phyloP scores from a whole-genome alignment of 495 filamentous ascomycete genomes.

The Aspergillus campestris region DNA sequence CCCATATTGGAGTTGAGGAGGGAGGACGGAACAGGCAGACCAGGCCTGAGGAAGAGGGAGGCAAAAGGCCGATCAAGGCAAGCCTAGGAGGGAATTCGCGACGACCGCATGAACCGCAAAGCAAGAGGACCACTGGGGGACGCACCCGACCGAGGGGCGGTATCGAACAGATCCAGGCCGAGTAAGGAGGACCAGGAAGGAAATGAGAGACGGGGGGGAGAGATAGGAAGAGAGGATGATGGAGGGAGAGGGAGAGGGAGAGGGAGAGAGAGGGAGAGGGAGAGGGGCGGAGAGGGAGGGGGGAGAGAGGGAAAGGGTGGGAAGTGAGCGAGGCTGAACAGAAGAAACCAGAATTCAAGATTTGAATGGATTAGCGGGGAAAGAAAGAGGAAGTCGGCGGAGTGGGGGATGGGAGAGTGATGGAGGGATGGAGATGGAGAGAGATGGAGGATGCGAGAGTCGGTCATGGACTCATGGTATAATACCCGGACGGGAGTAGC shows the following conservation, averaged over 20 bases:
- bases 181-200: not conserved
- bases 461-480: no score
- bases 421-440: slow-evolving; percentile 10
- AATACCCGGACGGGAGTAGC: no score
- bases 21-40: slow-evolving; percentile 16
- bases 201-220: slow-evolving; percentile 6
- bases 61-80: slow-evolving; percentile 35
- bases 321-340: not conserved
- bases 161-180: not conserved
- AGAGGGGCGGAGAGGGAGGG: slow-evolving; percentile 1
- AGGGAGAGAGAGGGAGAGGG: slow-evolving; percentile 13
- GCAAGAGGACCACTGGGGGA: no score
- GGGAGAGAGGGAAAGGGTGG: not conserved
- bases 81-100: slow-evolving; percentile 27
- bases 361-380: not conserved
- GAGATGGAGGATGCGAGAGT: no score
- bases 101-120: slow-evolving; percentile 34
- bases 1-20: slow-evolving; percentile 38
- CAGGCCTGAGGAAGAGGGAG: slow-evolving; percentile 21
- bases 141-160: slow-evolving; percentile 1
- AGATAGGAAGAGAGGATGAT: slow-evolving; percentile 2
- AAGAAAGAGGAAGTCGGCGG: slow-evolving; percentile 8
- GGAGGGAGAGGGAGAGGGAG: slow-evolving; percentile 7
- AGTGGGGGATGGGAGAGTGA: slow-evolving; percentile 13
- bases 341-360: not conserved